Evolutionary conservation across 2,329 filamentous ascomycete genomes (phyloP).

Genomic region (Endothia cerciana): DNA sequence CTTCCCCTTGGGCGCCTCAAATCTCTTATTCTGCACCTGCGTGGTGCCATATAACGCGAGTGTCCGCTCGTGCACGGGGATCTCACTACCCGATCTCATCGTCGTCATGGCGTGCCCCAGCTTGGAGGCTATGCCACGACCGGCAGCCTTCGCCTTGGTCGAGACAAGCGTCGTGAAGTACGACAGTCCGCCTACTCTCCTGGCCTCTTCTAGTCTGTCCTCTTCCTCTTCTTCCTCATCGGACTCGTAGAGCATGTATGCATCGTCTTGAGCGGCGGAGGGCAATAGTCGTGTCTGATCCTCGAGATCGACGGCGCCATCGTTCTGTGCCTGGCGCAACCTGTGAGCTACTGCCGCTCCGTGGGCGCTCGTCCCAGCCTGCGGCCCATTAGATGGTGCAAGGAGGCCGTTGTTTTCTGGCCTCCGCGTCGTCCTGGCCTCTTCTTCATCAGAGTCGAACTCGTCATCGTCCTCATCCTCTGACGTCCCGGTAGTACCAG

Average conservation of each 20-base stretch:
- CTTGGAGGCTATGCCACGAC: conserved; percentile 46
- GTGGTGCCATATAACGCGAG: conserved; percentile 57
- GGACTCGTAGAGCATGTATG: conserved; percentile 89
- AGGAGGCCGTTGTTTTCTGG: conserved; percentile 9
- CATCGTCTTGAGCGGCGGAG: conserved; percentile 59
- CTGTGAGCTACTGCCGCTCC: conserved; percentile 36
- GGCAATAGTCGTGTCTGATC: conserved; percentile 69
- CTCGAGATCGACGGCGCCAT: conserved; percentile 66
- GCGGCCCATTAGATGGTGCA: conserved; percentile 31
- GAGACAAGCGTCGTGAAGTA: conserved; percentile 68
- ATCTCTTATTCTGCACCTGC: conserved; percentile 60
- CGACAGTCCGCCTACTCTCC: conserved; percentile 73
- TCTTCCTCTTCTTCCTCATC: conserved; percentile 79
- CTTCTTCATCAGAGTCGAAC: conserved; percentile 68
- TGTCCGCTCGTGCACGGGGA: conserved; percentile 61
- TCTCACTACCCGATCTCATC: conserved; percentile 55
- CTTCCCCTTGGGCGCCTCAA: conserved; percentile 80
- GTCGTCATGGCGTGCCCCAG: conserved; percentile 56
- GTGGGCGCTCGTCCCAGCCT: conserved; percentile 42
- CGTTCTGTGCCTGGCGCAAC: conserved; percentile 43
- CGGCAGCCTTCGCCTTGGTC: conserved; percentile 48
- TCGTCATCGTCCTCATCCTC: conserved; percentile 77
- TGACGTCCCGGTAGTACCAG: conserved; percentile 76
- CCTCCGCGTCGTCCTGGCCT: conserved; percentile 36
- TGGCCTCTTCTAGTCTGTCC: conserved; percentile 77